These are phyloP conservation scores for Stagonosporopsis cucurbitacearum DNA, from an alignment of 2,329 filamentous ascomycete genomes.

Conservation along the genomic window DNA sequence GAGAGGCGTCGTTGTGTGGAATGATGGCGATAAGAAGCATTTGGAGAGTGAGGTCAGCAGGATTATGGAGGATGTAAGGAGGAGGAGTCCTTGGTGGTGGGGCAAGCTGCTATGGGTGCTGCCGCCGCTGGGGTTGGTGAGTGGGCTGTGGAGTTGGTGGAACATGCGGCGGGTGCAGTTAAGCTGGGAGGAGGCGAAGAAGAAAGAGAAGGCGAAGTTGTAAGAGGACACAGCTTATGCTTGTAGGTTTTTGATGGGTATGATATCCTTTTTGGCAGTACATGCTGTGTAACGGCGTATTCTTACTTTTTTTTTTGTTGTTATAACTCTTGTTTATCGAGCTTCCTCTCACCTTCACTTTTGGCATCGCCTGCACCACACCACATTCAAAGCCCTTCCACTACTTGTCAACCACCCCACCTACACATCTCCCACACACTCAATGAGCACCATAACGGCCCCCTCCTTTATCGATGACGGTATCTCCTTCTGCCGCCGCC, in stretches of 20 bases:
- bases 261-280: constrained; percentile 12
- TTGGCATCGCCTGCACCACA: background rate
- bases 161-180: constrained; percentile 73
- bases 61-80: constrained; percentile 69
- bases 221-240: constrained; percentile 34
- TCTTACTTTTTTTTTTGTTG: background rate
- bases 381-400: background rate
- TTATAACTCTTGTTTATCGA: background rate
- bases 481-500: constrained; percentile 23
- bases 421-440: background rate
- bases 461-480: constrained; percentile 37
- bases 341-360: constrained; percentile 6
- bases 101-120: constrained; percentile 70
- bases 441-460: constrained; percentile 24
- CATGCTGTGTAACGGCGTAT: background rate
- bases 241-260: constrained; percentile 3
- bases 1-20: constrained; percentile 85
- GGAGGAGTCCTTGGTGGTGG: constrained; percentile 81
- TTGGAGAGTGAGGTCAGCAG: constrained; percentile 70
- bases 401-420: background rate
- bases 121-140: constrained; percentile 75
- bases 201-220: constrained; percentile 65
- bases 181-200: constrained; percentile 69
- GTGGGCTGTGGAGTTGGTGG: constrained; percentile 75
- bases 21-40: constrained; percentile 77